Base-by-base conservation (phyloP, 805 yeast species). In the Danielia oregonensis region DNA sequence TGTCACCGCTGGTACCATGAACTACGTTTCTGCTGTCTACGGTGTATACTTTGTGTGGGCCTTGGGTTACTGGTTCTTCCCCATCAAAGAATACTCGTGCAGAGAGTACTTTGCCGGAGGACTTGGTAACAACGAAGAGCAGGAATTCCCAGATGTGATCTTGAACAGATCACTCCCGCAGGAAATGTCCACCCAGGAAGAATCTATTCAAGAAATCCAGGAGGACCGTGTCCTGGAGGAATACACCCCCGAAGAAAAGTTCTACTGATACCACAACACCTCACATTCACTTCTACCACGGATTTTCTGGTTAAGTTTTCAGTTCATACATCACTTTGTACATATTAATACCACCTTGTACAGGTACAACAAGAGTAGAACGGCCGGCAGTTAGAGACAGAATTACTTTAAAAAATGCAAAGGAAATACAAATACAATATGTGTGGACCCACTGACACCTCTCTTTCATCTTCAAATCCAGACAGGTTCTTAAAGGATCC, bases 361-460 rank as follows among this genome's bases (percentile, higher is more conserved):
- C n/a, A n/a, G n/a, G n/a, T n/a, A n/a, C n/a, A n/a, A n/a, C n/a
- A n/a, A n/a, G n/a, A n/a, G n/a, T n/a, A n/a, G n/a, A n/a, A n/a
- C n/a, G n/a, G n/a, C n/a, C n/a, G n/a, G n/a, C n/a, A n/a, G n/a
- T n/a, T n/a, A n/a, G n/a, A n/a, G n/a, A n/a, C n/a, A n/a, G n/a
- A n/a, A n/a, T n/a, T n/a, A n/a, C n/a, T n/a, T n/a, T n/a, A n/a
- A n/a, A n/a, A n/a, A n/a, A n/a, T n/a, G n/a, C n/a, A n/a, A n/a
- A n/a, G n/a, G n/a, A n/a, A n/a, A n/a, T n/a, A n/a, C n/a, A n/a
- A n/a, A n/a, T n/a, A 18, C 6, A 26, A 19, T 40, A 61, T 69
- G 54, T 69, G 29, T 57, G 72, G 49, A 59, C 53, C 72, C 50
- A 44, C 74, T 69, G 74, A 69, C 74, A 69, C 74, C 72, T 67